Percentiles rank a stretch among this genome's conserved stretches.
Evolutionary conservation across 495 filamentous ascomycete genomes (phyloP).

Genomic region (Cryomyces minteri): DNA sequence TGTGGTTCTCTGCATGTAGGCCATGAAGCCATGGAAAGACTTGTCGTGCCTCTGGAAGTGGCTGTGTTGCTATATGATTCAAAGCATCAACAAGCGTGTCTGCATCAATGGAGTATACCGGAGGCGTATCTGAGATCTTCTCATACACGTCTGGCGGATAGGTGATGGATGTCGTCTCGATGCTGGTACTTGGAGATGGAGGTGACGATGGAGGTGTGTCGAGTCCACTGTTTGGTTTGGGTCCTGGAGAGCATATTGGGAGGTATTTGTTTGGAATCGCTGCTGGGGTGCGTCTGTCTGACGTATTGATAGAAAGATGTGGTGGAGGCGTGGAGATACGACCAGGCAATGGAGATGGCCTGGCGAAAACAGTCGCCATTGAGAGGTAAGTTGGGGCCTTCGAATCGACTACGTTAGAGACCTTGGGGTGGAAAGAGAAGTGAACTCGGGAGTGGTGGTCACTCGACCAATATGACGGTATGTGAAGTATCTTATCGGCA

Average conservation of each 20-base stretch:
- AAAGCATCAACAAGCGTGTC: slow-evolving; percentile 49
- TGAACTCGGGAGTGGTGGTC: too few relatives aligned
- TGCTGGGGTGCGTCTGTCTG: slow-evolving; percentile 28
- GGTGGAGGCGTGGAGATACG: slow-evolving; percentile 17
- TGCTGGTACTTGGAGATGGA: slow-evolving; percentile 28
- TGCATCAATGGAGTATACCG: slow-evolving; percentile 57
- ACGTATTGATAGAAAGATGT: slow-evolving; percentile 28
- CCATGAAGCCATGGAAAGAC: slow-evolving; percentile 98
- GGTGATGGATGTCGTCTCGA: slow-evolving; percentile 46
- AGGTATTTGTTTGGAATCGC: slow-evolving; percentile 84
- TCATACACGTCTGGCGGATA: slow-evolving; percentile 50
- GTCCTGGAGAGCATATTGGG: slow-evolving; percentile 65
- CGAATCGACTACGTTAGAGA: too few relatives aligned
- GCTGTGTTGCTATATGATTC: slow-evolving; percentile 53
- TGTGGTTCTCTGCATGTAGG: slow-evolving; percentile 70
- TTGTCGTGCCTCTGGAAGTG: slow-evolving; percentile 60
- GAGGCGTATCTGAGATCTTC: slow-evolving; percentile 34
- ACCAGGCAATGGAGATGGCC: slow-evolving; percentile 11
- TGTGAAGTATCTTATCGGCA: too few relatives aligned
- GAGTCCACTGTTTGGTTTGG: slow-evolving; percentile 37
- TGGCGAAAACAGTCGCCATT: slow-evolving; percentile 19
- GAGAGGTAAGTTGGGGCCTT: not conserved
- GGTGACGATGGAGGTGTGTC: slow-evolving; percentile 52
- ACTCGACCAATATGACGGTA: too few relatives aligned
- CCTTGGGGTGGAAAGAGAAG: too few relatives aligned